Evolutionary conservation across 257 asterid genomes (phyloP).

Genomic region (Capsicum rhomboideum): DNA sequence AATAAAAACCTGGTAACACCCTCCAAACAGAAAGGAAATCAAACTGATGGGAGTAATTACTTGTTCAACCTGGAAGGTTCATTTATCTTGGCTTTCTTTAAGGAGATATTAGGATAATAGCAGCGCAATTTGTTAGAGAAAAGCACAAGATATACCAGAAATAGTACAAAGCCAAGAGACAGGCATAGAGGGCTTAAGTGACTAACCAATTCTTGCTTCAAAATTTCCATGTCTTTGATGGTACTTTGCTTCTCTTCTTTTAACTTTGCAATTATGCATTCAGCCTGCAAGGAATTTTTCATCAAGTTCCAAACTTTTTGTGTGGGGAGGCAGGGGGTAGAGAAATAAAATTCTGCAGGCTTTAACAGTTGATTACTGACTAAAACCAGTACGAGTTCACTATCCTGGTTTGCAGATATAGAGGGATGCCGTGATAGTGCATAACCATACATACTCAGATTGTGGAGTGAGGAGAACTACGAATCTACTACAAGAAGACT

Average conservation of each 20-base stretch:
- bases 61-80: background rate
- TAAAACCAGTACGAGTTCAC: background rate
- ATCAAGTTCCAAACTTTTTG: slow-evolving; percentile 2
- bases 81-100: background rate
- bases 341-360: background rate
- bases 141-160: background rate
- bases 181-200: background rate
- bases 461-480: background rate
- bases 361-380: background rate
- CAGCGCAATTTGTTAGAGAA: background rate
- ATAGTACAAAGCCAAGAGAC: background rate
- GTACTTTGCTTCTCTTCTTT: slow-evolving; percentile 23
- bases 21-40: background rate
- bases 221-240: slow-evolving; percentile 20
- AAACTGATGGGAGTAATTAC: background rate
- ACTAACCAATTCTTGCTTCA: slow-evolving; percentile 33
- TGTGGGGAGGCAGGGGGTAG: background rate
- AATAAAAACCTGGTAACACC: background rate
- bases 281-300: slow-evolving; percentile 22
- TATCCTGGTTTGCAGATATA: background rate
- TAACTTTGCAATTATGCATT: slow-evolving; percentile 24
- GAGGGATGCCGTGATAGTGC: slow-evolving; percentile 3
- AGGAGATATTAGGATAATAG: background rate
- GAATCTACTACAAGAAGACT: slow-evolving; percentile 8
- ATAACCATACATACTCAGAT: background rate